Evolutionary conservation across 202 grass and related monocot species (phyloP), one percentile per base, ranked within the genome.

Genomic region (Setaria italica): DNA sequence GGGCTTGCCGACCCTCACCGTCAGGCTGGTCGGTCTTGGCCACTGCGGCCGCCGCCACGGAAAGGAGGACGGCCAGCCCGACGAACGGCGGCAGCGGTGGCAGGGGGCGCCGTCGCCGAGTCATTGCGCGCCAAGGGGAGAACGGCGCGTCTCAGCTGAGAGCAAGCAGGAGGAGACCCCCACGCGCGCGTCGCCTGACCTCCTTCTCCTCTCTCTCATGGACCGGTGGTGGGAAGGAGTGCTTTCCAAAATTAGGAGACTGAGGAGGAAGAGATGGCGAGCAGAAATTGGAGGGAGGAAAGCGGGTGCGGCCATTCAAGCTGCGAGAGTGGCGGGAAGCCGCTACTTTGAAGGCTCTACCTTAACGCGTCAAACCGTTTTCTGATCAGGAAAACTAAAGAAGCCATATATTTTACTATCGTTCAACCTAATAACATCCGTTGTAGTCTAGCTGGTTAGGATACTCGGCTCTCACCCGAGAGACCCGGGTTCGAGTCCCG

Each of bases 371-470:
- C 39, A 41, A 41, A 41, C 39, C 39, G 1, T 0, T 0, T 5
- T 4, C 5, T 41, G 39, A 41, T 25, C 25, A 25, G 25, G 25
- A 25, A 25, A 25, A 25, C 25, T 41, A 41, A 41, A 0, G 39
- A 41, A 1, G 3, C 0, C 10, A 32, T 58, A 9, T 58, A 58
- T 2, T 1, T 9, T n/a, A 2, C 6, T 56, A 20, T 21, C 2
- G 7, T 9, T 7, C 0, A 0, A 0, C 0, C 8, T 21, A 13
- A 13, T 11, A 62, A 2, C 0, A 49, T 94, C 91, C 84, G 84
- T 91, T 88, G 86, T 90, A 82, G 83, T 90, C 86, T 91, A 89
- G 89, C 68, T 94, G 86, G 83, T 91, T 90, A 90, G 91, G 94
- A 93, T 95, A 85, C 88, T 89, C 80, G 90, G 83, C 88, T 90